These are phyloP conservation scores for Macrolepiota dolichaula DNA, from an alignment of 768 basidiomycete genomes.

Conservation along the genomic window DNA sequence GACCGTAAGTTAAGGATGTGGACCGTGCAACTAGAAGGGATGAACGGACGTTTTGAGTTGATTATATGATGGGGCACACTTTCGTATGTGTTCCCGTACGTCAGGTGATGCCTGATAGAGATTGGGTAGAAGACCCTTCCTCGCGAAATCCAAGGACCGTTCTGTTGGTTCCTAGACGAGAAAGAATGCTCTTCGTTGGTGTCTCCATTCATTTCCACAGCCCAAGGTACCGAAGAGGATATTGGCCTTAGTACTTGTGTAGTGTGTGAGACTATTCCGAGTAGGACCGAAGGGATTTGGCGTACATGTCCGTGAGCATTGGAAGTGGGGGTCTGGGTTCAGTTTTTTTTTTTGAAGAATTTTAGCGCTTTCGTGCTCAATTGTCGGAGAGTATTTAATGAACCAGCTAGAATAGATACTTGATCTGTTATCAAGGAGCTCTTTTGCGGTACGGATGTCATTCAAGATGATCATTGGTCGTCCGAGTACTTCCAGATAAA, in stretches of 20 bases:
- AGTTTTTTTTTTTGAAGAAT: too few relatives aligned
- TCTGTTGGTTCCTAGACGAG: constrained; percentile 1
- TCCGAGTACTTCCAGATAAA: too few relatives aligned
- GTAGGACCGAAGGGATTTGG: background rate
- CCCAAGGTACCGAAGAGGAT: constrained; percentile 11
- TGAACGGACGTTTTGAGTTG: constrained; percentile 9
- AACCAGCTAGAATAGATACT: too few relatives aligned
- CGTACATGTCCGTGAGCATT: constrained; percentile 13
- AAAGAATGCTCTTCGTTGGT: constrained; percentile 23
- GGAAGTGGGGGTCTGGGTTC: background rate
- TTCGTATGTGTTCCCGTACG: constrained; percentile 1
- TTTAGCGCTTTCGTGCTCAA: too few relatives aligned
- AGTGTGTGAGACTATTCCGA: background rate
- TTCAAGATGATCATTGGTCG: too few relatives aligned
- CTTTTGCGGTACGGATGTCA: too few relatives aligned
- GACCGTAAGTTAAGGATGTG: background rate
- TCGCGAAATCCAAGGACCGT: constrained; percentile 4
- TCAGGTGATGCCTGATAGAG: constrained; percentile 4
- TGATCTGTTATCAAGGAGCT: too few relatives aligned
- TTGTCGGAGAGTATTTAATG: too few relatives aligned
- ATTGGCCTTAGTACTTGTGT: background rate
- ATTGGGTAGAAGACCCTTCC: background rate
- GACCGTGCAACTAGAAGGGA: background rate
- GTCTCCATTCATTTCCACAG: constrained; percentile 24
- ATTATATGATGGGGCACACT: constrained; percentile 2